Percentiles rank a stretch among this genome's conserved stretches.
Conservation (phyloP, 1,284 basidiomycete species). For the Naganishia sp. region DNA sequence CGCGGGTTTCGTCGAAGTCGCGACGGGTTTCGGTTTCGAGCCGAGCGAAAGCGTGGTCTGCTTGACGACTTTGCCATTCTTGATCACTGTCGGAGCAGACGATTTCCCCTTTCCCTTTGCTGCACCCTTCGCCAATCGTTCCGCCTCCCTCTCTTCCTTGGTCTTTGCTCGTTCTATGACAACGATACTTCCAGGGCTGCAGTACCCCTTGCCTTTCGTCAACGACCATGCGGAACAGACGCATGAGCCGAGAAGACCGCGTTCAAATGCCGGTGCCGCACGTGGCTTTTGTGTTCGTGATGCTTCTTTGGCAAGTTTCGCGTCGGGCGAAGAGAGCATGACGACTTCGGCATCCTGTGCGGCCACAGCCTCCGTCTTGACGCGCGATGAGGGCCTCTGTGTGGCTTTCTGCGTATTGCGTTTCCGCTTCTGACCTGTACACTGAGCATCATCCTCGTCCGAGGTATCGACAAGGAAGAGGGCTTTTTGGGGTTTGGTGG, state of each 20-base stretch:
- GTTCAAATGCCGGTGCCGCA: conserved; percentile 5
- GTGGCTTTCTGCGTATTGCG: not conserved
- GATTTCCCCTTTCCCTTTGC: conserved; percentile 5
- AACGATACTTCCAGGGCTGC: conserved; percentile 48
- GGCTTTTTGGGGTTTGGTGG: conserved; percentile 16
- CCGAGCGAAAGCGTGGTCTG: conserved; percentile 44
- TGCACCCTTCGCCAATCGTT: conserved; percentile 28
- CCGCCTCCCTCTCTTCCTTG: conserved; percentile 35
- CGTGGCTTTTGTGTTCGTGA: not conserved
- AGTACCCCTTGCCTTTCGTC: conserved; percentile 54
- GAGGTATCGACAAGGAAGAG: conserved; percentile 31
- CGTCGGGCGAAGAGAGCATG: conserved; percentile 29
- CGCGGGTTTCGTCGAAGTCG: conserved; percentile 29
- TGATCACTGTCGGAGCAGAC: conserved; percentile 28
- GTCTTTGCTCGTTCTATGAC: conserved; percentile 48
- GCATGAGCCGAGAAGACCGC: conserved; percentile 48
- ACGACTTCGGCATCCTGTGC: conserved; percentile 26
- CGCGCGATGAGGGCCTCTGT: not conserved
- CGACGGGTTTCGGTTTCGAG: conserved; percentile 16
- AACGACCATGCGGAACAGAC: conserved; percentile 54
- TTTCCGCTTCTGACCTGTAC: conserved; percentile 14
- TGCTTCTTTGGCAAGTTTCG: not conserved
- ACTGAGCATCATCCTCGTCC: conserved; percentile 23
- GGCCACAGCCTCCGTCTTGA: conserved; percentile 1
- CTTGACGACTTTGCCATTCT: conserved; percentile 31